Evolutionary conservation across 2,329 filamentous ascomycete species (phyloP).

Genomic region (Fusarium phyllophilum): DNA sequence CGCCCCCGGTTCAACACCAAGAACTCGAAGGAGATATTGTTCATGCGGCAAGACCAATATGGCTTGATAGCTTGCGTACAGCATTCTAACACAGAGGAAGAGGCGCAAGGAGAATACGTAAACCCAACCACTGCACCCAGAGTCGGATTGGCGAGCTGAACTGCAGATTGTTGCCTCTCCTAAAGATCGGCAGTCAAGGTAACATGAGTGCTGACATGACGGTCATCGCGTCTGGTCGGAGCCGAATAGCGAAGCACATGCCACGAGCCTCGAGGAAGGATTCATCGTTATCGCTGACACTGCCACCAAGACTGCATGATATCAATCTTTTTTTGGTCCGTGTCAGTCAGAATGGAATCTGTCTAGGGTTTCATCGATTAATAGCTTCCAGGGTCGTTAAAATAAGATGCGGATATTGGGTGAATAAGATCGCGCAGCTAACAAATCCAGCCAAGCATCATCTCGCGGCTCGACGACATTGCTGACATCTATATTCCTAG

Average conservation of each 20-base stretch:
- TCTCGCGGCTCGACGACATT: not conserved
- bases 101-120: constrained; percentile 26
- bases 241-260: constrained; percentile 6
- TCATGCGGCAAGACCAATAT: constrained; percentile 20
- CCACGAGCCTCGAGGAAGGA: not conserved
- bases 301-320: not conserved
- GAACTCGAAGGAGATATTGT: constrained; percentile 72
- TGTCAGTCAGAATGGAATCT: not conserved
- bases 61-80: constrained; percentile 69
- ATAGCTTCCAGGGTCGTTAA: not conserved
- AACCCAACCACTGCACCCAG: constrained; percentile 14
- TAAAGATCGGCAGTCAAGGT: constrained; percentile 34
- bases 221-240: constrained; percentile 18
- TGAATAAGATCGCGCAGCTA: not conserved
- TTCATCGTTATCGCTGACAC: not conserved
- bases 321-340: not conserved
- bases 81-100: constrained; percentile 63
- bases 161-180: constrained; percentile 30
- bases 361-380: not conserved
- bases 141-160: constrained; percentile 32
- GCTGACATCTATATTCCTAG: constrained; percentile 7
- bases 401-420: constrained; percentile 19
- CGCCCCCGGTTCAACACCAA: constrained; percentile 70
- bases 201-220: constrained; percentile 25
- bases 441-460: not conserved